Base-by-base conservation (phyloP, 208 protist genomes). In the Leishmania amazonensis region DNA sequence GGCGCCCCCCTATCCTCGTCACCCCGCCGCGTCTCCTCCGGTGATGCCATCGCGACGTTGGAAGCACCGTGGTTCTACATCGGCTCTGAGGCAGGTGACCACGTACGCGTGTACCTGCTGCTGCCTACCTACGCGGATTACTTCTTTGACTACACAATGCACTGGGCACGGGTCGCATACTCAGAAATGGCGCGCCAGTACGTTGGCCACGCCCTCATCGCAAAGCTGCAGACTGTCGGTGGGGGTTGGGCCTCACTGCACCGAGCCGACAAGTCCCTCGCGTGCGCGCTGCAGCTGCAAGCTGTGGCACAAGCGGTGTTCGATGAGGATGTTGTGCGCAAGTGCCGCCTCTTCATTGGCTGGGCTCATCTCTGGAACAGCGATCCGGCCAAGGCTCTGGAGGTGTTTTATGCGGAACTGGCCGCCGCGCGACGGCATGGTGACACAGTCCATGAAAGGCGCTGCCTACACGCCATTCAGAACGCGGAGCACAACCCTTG, bases 181-280 rank as follows among this genome's bases (percentile, higher is more conserved):
- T 54, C 81, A 19, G 88, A 91, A 75, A 83, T 89, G 81, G 75
- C 79, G 51, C 88, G 90, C n/a, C 89, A 94, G 81, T 95, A 91
- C 84, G 67, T 62, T 17, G 81, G 78, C 11, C 68, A 77, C 6
- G 86, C 85, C 74, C 76, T 81, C 51, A 92, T 96, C 40, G 93
- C 93, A 13, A 75, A 88, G 72, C 79, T 95, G 47, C 88, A 92
- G 76, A 95, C 91, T 3, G 75, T 95, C 24, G 93, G 93, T 58
- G 93, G 93, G 28, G 93, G 93, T 2, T 96, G 93, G 91, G 93
- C 93, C 0, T 95, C 93, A 38, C 83, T 96, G 76, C 88, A 88
- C 35, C 86, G 88, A 31, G 87, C 90, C 5, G 85, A 93, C 57
- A 85, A 84, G 77, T 92, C 93, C 35, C 76, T 96, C 65, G 42